phyloP scores from a whole-genome alignment of 1,139 yeast genomes.

The Suhomyces choctaworum region DNA sequence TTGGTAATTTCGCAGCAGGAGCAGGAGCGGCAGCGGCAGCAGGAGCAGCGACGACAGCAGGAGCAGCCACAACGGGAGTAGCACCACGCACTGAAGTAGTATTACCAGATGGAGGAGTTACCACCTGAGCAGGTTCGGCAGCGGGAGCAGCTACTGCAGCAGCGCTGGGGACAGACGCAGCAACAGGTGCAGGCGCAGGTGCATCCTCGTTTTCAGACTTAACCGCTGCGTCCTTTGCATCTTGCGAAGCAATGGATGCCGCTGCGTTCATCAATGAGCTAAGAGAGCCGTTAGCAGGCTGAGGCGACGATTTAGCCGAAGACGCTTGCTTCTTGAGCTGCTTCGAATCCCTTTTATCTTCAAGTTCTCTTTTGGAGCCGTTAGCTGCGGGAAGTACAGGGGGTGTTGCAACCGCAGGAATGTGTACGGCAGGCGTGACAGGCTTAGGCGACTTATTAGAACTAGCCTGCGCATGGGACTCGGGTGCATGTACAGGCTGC shows the following conservation, averaged over 20 bases:
- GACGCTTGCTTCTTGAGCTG: slow-evolving; percentile 22
- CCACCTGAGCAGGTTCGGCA: slow-evolving; percentile 9
- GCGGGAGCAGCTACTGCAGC: slow-evolving; percentile 5
- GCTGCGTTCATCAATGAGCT: slow-evolving; percentile 37
- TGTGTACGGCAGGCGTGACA: too few relatives aligned
- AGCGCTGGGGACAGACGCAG: slow-evolving; percentile 9
- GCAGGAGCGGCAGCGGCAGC: slow-evolving; percentile 1
- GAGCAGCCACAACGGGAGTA: slow-evolving; percentile 7
- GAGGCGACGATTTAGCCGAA: slow-evolving; percentile 16
- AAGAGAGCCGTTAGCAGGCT: slow-evolving; percentile 20
- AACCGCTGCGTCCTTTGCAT: slow-evolving; percentile 11
- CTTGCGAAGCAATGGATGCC: slow-evolving; percentile 17
- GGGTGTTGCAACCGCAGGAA: neutral
- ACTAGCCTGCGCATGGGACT: neutral
- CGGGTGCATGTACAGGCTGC: neutral
- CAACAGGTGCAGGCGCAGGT: slow-evolving; percentile 12
- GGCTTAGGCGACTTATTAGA: neutral
- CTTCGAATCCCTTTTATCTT: slow-evolving; percentile 34
- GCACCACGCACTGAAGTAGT: slow-evolving; percentile 5
- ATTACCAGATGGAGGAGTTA: slow-evolving; percentile 5
- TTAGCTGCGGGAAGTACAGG: neutral
- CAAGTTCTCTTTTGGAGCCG: slow-evolving; percentile 39
- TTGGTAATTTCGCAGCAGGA: slow-evolving; percentile 7
- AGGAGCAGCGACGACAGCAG: slow-evolving; percentile 5
- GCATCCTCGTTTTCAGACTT: slow-evolving; percentile 8